phyloP scores from a whole-genome alignment of 2,329 filamentous ascomycete genomes.

The Claviceps arundinis region DNA sequence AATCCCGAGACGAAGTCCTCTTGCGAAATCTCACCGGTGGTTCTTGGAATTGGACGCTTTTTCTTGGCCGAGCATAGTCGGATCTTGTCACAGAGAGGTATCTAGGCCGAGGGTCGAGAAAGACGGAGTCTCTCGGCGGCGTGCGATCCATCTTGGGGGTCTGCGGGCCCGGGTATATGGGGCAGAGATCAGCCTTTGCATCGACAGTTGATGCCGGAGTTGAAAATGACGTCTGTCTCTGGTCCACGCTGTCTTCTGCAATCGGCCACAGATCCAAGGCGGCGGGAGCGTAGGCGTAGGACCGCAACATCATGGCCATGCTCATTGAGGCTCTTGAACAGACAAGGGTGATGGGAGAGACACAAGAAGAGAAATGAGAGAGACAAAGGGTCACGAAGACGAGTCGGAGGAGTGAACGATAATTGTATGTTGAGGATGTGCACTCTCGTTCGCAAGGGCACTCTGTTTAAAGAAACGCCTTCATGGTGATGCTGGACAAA shows the following conservation, averaged over 20 bases:
- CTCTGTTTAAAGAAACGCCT: neutral
- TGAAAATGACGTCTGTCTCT: slow-evolving; percentile 5
- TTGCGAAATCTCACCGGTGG: slow-evolving; percentile 9
- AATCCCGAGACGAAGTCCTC: slow-evolving; percentile 20
- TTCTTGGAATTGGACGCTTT: slow-evolving; percentile 12
- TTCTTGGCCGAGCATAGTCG: neutral
- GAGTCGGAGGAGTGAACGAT: neutral
- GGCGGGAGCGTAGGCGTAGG: slow-evolving; percentile 5
- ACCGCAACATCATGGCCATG: slow-evolving; percentile 6
- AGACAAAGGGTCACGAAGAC: neutral
- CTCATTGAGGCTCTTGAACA: slow-evolving; percentile 6
- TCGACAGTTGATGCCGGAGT: slow-evolving; percentile 7
- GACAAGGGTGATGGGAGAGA: neutral
- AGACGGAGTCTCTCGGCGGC: slow-evolving; percentile 12
- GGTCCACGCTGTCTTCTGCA: slow-evolving; percentile 4
- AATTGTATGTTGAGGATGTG: neutral
- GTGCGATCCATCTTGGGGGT: slow-evolving; percentile 12
- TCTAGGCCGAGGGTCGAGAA: slow-evolving; percentile 19
- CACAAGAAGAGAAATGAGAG: no score
- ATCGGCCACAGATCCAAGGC: slow-evolving; percentile 7
- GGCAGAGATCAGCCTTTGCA: slow-evolving; percentile 13
- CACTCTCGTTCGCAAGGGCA: neutral
- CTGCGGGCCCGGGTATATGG: slow-evolving; percentile 20
- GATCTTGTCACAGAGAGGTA: slow-evolving; percentile 17
- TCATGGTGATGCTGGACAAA: neutral